Evolutionary conservation across 768 basidiomycete species (phyloP).

Genomic region (Pulveroboletus frians): DNA sequence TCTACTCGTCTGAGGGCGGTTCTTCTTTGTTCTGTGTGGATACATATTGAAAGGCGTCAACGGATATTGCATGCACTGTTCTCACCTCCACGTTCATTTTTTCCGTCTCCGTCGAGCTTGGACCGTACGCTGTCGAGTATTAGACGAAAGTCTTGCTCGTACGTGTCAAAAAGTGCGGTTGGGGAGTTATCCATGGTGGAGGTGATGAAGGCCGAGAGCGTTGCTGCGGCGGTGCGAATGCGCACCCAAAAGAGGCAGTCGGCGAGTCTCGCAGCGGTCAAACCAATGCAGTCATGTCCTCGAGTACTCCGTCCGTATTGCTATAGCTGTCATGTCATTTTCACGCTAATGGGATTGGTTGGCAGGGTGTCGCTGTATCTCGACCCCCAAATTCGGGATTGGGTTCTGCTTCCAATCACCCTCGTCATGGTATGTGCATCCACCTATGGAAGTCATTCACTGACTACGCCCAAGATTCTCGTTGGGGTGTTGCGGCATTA

Average conservation of each 20-base stretch:
- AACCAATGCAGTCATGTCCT: constrained; percentile 34
- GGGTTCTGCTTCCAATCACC: constrained; percentile 94
- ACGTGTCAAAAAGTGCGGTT: constrained; percentile 82
- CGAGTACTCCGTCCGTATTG: constrained; percentile 21
- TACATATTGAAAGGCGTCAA: neutral
- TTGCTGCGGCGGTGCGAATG: constrained; percentile 15
- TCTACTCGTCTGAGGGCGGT: constrained; percentile 76
- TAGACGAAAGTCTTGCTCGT: constrained; percentile 88
- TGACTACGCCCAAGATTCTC: constrained; percentile 55
- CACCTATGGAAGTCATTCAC: neutral
- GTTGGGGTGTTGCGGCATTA: constrained; percentile 93
- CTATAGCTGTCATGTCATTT: constrained; percentile 2
- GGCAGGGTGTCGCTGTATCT: constrained; percentile 59
- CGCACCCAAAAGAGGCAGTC: constrained; percentile 24
- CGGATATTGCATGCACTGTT: constrained; percentile 1
- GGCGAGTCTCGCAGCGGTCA: constrained; percentile 4
- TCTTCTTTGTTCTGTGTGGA: constrained; percentile 67
- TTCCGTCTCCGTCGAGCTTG: constrained; percentile 70
- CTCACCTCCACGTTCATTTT: constrained; percentile 67
- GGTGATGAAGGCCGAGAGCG: neutral
- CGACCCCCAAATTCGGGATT: constrained; percentile 93
- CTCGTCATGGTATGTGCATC: constrained; percentile 78
- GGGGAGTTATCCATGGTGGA: constrained; percentile 73
- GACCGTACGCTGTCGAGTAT: constrained; percentile 69
- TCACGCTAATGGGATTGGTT: constrained; percentile 7